phyloP scores from a whole-genome alignment of 345 rosid genomes.

The Gossypium stocksii region DNA sequence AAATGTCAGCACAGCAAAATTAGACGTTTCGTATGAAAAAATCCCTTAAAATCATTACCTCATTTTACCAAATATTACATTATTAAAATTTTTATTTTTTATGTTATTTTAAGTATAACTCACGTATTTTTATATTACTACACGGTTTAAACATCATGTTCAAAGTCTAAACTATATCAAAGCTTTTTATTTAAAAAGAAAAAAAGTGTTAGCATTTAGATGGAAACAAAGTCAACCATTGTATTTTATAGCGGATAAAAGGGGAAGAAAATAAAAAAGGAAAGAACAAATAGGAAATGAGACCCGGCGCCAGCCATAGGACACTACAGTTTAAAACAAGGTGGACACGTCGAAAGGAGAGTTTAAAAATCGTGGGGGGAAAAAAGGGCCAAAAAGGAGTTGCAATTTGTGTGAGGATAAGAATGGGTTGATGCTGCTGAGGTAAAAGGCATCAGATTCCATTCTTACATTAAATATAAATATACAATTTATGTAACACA shows the following conservation, averaged over 20 bases:
- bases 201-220: background rate
- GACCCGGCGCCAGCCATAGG: background rate
- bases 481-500: background rate
- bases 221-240: background rate
- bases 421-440: background rate
- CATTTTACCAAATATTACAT: no score
- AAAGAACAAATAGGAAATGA: no score
- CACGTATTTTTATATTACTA: no score
- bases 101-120: no score
- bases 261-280: background rate
- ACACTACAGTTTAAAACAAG: background rate
- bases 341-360: background rate
- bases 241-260: background rate
- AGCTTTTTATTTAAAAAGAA: no score
- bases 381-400: background rate
- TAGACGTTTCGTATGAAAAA: no score
- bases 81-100: no score
- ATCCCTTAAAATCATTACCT: no score
- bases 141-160: no score
- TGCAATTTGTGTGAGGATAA: background rate
- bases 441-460: background rate
- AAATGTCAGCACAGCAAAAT: no score
- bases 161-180: no score
- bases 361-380: background rate
- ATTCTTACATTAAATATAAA: background rate